Percentiles rank a stretch among this genome's conserved stretches.
These are phyloP conservation scores for Calonectria montana DNA, from an alignment of 2,329 filamentous ascomycete genomes.

Conservation along the genomic window DNA sequence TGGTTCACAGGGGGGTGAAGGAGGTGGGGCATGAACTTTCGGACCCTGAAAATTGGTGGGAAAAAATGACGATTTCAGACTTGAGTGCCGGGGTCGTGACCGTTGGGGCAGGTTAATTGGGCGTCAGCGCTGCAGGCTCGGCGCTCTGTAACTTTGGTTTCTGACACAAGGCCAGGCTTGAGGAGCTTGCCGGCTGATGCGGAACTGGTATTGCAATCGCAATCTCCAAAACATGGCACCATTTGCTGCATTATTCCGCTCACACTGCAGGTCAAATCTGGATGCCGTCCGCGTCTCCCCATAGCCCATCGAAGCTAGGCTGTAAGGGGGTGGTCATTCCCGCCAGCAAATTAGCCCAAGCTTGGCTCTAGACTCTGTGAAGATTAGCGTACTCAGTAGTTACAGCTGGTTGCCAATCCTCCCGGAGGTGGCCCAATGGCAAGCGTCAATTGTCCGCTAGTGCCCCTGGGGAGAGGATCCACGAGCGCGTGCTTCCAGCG, in stretches of 20 bases:
- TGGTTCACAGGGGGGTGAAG: neutral
- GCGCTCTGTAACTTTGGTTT: neutral
- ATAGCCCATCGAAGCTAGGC: slow-evolving; percentile 19
- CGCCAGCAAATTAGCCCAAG: slow-evolving; percentile 14
- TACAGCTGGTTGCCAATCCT: neutral
- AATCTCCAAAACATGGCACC: slow-evolving; percentile 11
- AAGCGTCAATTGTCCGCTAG: neutral
- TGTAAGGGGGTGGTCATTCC: slow-evolving; percentile 15
- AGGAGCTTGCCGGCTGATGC: neutral
- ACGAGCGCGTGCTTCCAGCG: neutral
- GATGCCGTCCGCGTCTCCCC: slow-evolving; percentile 32
- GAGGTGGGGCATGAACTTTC: slow-evolving; percentile 6
- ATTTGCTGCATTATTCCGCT: slow-evolving; percentile 8
- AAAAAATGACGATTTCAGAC: neutral
- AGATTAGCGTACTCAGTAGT: neutral
- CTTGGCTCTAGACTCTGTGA: slow-evolving; percentile 24
- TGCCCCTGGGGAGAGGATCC: neutral
- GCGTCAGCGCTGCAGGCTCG: neutral
- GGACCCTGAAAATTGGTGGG: slow-evolving; percentile 19
- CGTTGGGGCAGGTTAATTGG: slow-evolving; percentile 3
- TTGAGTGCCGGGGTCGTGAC: neutral
- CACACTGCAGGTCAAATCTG: slow-evolving; percentile 33
- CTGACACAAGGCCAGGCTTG: neutral
- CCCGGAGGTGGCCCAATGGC: neutral
- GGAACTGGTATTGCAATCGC: neutral